Evolutionary conservation across 352 stramenopile species (phyloP).

Genomic region (Globisporangium orthogonon): DNA sequence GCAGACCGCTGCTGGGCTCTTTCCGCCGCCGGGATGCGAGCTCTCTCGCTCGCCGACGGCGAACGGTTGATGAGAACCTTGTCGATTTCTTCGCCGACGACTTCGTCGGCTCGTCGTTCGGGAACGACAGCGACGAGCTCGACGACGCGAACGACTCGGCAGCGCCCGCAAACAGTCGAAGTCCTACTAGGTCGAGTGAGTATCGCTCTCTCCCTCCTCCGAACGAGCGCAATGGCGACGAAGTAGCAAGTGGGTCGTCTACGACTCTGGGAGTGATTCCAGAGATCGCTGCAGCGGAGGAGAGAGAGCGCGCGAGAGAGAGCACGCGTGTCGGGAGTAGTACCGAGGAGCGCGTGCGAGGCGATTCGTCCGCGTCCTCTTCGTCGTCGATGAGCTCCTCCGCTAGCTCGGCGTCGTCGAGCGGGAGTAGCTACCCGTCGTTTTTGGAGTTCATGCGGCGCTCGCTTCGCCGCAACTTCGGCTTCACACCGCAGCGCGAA

Average conservation of each 20-base stretch:
- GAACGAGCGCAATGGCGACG: neutral
- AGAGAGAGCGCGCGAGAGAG: constrained; percentile 12
- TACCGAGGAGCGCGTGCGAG: constrained; percentile 12
- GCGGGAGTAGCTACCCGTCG: constrained; percentile 17
- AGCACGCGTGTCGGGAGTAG: constrained; percentile 5
- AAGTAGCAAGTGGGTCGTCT: neutral
- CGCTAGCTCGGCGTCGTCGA: neutral
- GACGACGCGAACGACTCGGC: constrained; percentile 19
- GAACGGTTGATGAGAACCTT: constrained; percentile 26
- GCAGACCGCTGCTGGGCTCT: constrained; percentile 43
- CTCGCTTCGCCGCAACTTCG: constrained; percentile 31
- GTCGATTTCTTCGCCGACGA: constrained; percentile 52
- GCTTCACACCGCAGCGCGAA: constrained; percentile 6
- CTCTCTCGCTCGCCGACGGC: constrained; percentile 19
- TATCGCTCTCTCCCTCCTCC: constrained; percentile 14
- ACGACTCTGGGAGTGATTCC: constrained; percentile 41
- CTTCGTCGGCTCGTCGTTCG: constrained; percentile 63
- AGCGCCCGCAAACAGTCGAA: constrained; percentile 12
- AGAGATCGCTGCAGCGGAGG: constrained; percentile 58
- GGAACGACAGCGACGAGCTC: constrained; percentile 15
- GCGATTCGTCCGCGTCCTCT: constrained; percentile 20
- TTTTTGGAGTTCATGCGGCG: constrained; percentile 45
- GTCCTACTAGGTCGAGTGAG: neutral
- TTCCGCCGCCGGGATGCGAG: constrained; percentile 26
- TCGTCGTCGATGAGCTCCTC: constrained; percentile 11